Conservation (phyloP, 768 basidiomycete genomes). For the Tricholoma sp. region DNA sequence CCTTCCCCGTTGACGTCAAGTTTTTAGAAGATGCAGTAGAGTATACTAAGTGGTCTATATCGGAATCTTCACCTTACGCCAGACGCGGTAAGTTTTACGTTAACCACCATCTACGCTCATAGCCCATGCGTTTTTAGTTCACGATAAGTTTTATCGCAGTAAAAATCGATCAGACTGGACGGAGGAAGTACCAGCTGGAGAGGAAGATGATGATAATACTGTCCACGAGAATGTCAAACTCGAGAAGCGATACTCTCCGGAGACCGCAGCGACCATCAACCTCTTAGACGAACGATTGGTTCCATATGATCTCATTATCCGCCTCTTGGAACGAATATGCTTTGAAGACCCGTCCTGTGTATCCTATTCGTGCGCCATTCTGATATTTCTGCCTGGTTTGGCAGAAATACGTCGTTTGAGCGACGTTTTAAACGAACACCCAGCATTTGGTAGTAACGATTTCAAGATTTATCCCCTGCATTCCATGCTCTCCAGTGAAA, state of each 20-base stretch:
- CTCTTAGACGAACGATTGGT: conserved; percentile 84
- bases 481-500: conserved; percentile 88
- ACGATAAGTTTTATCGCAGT: conserved; percentile 58
- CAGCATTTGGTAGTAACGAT: conserved; percentile 53
- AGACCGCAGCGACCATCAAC: conserved; percentile 75
- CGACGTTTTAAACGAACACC: conserved; percentile 77
- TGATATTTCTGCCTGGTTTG: conserved; percentile 94
- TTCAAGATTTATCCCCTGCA: conserved; percentile 87
- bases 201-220: conserved; percentile 63
- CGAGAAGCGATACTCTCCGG: conserved; percentile 76
- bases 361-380: conserved; percentile 69
- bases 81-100: conserved; percentile 46
- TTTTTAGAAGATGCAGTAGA: conserved; percentile 93
- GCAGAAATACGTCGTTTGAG: conserved; percentile 88
- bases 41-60: conserved; percentile 70
- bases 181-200: conserved; percentile 57
- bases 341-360: conserved; percentile 51
- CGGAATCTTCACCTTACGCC: conserved; percentile 79
- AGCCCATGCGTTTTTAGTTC: conserved; percentile 32
- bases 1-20: conserved; percentile 83
- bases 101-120: not conserved
- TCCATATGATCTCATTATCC: conserved; percentile 86
- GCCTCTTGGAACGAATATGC: conserved; percentile 79
- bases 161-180: conserved; percentile 73
- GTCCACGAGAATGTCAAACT: conserved; percentile 43